Evolutionary conservation across 2,329 filamentous ascomycete species (phyloP), one percentile per base, ranked within the genome.

Genomic region (Domatiomyces globalis): DNA sequence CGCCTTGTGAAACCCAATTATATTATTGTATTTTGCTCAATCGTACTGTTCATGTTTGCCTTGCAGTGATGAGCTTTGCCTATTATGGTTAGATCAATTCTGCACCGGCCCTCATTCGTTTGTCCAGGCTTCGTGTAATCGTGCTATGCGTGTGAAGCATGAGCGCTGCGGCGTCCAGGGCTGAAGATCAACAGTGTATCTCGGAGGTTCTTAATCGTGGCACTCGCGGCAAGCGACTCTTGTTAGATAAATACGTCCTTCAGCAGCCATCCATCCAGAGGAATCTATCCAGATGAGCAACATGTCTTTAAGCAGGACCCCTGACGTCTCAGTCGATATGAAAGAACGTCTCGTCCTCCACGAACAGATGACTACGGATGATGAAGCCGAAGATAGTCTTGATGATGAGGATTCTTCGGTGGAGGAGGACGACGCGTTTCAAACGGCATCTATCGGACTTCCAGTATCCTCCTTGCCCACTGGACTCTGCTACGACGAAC

Each of bases 401-500:
- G 45, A 51, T 66, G 4, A 61, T 65, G 66, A 71, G 36, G 63
- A 66, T 18, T 66, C 66, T 44, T 71, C 68, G 8, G 67, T 70
- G 53, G 69, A 66, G 63, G 67, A 67, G 43, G 63, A 68, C n/a
- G 65, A 67, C 5, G 65, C 27, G 49, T 56, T 43, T 55, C 59
- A 45, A 4, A 46, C 49, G 6, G 56, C 57, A 6, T 63, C 68
- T 69, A 51, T 71, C 68, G 68, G 68, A 8, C 62, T 73, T n/a
- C 67, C 70, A 1, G 55, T 67, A 22, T 64, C 68, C 1, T 67
- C 79, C 22, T 71, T 86, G 1, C 79, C 83, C 0, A 89, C 85
- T 0, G 86, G 86, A 2, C 80, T 84, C 55, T 90, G 86, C 58
- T 98, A 96, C 65, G 92, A 98, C 69, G 82, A 87, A 52, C 81